These are phyloP conservation scores for Bruguiera sexangula DNA, from an alignment of 345 rosid genomes.

Conservation along the genomic window DNA sequence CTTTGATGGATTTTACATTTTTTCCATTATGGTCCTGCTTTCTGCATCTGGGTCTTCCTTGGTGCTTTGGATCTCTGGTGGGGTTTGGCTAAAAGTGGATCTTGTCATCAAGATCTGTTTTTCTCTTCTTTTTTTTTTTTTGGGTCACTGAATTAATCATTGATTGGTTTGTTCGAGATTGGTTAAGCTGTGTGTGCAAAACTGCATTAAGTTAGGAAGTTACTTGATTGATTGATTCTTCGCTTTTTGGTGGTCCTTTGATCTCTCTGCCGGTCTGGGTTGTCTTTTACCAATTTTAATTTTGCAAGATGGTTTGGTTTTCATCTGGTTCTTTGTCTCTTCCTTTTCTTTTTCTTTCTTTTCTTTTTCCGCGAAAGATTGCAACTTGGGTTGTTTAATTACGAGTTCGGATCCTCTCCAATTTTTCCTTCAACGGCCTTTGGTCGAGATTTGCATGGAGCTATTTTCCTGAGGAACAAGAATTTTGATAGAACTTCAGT, in stretches of 20 bases:
- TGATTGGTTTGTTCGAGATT: slow-evolving; percentile 10
- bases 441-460: slow-evolving; percentile 14
- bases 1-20: slow-evolving; percentile 9
- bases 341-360: background rate
- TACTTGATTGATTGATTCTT: slow-evolving; percentile 19
- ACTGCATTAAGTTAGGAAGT: slow-evolving; percentile 25
- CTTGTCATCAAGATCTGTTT: slow-evolving; percentile 45
- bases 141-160: background rate
- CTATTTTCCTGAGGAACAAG: background rate
- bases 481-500: background rate
- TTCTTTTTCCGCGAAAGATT: background rate
- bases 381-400: slow-evolving; percentile 5
- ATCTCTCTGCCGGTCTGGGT: slow-evolving; percentile 11
- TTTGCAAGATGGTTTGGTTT: background rate
- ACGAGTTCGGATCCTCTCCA: background rate
- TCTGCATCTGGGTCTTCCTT: slow-evolving; percentile 30
- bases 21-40: slow-evolving; percentile 18
- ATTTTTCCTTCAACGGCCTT: background rate
- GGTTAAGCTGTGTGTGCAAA: slow-evolving; percentile 9
- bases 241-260: slow-evolving; percentile 29
- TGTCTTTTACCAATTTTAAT: slow-evolving; percentile 8
- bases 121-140: background rate
- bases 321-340: too few species aligned
- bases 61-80: slow-evolving; percentile 41
- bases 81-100: slow-evolving; percentile 14